Percentiles rank a stretch among this genome's conserved stretches.
phyloP scores from a whole-genome alignment of 2,329 filamentous ascomycete genomes.

The Meredithiella fracta region DNA sequence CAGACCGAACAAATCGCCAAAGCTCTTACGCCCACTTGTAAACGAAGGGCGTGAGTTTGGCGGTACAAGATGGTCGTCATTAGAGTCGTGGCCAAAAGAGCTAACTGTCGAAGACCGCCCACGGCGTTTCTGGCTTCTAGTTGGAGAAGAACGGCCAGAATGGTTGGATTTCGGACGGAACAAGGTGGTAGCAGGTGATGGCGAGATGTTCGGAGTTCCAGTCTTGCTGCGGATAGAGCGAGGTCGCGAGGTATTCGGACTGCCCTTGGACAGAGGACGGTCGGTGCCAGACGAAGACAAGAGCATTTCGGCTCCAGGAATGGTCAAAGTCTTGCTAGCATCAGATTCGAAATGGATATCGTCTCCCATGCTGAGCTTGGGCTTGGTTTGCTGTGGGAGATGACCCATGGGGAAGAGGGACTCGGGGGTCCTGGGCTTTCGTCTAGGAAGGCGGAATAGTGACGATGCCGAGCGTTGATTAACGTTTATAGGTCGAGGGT shows the following conservation, averaged over 20 bases:
- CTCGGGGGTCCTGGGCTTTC: constrained; percentile 56
- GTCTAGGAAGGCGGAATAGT: constrained; percentile 62
- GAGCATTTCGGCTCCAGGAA: constrained; percentile 4
- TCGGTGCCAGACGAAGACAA: constrained; percentile 5
- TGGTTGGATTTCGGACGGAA: constrained; percentile 32
- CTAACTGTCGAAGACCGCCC: constrained; percentile 81
- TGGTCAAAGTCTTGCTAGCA: constrained; percentile 4
- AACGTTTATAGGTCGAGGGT: constrained; percentile 21
- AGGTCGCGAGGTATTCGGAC: constrained; percentile 10
- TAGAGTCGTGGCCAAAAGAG: constrained; percentile 57
- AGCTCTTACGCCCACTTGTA: constrained; percentile 82
- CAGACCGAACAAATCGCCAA: constrained; percentile 73
- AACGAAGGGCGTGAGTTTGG: constrained; percentile 61
- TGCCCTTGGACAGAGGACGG: neutral
- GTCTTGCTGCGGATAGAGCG: constrained; percentile 14
- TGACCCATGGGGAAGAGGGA: constrained; percentile 74
- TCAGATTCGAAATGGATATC: constrained; percentile 13
- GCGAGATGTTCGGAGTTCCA: constrained; percentile 21
- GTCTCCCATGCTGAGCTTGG: constrained; percentile 22
- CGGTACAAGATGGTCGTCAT: constrained; percentile 51
- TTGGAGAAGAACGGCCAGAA: constrained; percentile 52
- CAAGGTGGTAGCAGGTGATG: constrained; percentile 33
- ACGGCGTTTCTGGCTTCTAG: constrained; percentile 44
- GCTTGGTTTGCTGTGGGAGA: constrained; percentile 50
- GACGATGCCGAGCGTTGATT: constrained; percentile 11